phyloP scores from a whole-genome alignment of 352 stramenopile species.

The Phytophthora chlamydospora region DNA sequence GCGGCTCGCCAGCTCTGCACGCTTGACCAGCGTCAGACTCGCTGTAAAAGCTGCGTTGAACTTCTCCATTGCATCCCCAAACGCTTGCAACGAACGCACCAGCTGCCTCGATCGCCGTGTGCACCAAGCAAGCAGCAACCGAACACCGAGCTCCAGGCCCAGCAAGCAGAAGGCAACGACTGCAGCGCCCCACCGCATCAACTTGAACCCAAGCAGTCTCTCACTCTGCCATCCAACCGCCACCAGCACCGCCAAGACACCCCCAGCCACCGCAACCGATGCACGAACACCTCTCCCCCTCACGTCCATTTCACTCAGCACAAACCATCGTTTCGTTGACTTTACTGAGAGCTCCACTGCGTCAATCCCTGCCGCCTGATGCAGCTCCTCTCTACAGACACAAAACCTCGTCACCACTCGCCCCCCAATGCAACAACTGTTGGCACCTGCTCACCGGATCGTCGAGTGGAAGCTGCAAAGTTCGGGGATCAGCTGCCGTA shows the following conservation, averaged over 20 bases:
- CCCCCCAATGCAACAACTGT: background rate
- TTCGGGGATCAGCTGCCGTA: constrained; percentile 9
- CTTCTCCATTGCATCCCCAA: constrained; percentile 13
- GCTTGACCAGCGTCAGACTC: constrained; percentile 60
- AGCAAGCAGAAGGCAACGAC: constrained; percentile 4
- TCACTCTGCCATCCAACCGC: background rate
- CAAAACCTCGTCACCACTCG: background rate
- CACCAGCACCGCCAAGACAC: constrained; percentile 1
- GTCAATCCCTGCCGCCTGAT: constrained; percentile 7
- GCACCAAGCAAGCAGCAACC: constrained; percentile 26
- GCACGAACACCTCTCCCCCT: background rate
- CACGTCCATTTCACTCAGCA: constrained; percentile 1
- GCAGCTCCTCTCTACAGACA: constrained; percentile 33
- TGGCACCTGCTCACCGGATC: constrained; percentile 24
- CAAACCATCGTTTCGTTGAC: constrained; percentile 3
- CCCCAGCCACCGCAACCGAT: background rate
- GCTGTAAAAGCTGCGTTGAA: constrained; percentile 37
- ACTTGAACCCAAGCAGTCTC: constrained; percentile 1
- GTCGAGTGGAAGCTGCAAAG: constrained; percentile 29
- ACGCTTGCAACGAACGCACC: constrained; percentile 7
- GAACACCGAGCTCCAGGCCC: constrained; percentile 18
- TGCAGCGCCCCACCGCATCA: constrained; percentile 5
- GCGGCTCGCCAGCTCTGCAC: constrained; percentile 55
- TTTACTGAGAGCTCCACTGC: background rate
- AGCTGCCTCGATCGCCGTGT: constrained; percentile 14